Conservation (phyloP, 805 yeast species). For the Zygoascus ofunaensis region DNA sequence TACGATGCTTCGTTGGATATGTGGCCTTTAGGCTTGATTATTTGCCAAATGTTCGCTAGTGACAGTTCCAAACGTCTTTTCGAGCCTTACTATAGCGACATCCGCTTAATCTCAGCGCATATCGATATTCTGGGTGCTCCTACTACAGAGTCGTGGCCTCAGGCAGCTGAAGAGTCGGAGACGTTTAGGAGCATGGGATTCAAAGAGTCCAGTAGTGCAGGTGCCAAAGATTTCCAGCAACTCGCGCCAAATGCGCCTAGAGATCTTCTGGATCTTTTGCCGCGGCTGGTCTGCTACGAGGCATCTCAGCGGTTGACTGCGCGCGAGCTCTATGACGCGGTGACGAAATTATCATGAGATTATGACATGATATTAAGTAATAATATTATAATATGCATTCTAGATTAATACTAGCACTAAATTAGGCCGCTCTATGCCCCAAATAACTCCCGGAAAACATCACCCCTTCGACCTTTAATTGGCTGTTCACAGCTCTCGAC, state of each 20-base stretch:
- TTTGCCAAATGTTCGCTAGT: slow-evolving; percentile 42
- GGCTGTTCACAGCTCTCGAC: slow-evolving; percentile 11
- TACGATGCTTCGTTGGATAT: slow-evolving; percentile 34
- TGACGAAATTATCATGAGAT: too few species aligned
- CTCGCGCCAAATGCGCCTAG: background rate
- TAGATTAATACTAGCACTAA: too few species aligned
- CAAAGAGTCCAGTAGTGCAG: slow-evolving; percentile 2
- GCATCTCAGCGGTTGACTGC: background rate
- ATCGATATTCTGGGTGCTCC: slow-evolving; percentile 60
- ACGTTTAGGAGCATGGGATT: slow-evolving; percentile 14
- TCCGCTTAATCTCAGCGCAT: slow-evolving; percentile 47
- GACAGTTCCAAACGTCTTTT: slow-evolving; percentile 32
- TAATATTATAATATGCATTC: too few species aligned
- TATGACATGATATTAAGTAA: too few species aligned
- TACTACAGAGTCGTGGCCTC: slow-evolving; percentile 18
- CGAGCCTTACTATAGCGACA: slow-evolving; percentile 41
- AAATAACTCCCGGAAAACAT: slow-evolving; percentile 13
- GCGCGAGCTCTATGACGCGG: background rate
- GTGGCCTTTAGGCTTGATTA: slow-evolving; percentile 53
- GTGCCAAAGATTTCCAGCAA: slow-evolving; percentile 1
- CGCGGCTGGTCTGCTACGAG: background rate
- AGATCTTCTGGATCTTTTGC: slow-evolving; percentile 4
- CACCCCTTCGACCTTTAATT: slow-evolving; percentile 6
- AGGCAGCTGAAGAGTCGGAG: slow-evolving; percentile 7
- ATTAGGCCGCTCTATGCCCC: background rate